phyloP scores from a whole-genome alignment of 805 yeast species.

The Yarrowia keelungensis region DNA sequence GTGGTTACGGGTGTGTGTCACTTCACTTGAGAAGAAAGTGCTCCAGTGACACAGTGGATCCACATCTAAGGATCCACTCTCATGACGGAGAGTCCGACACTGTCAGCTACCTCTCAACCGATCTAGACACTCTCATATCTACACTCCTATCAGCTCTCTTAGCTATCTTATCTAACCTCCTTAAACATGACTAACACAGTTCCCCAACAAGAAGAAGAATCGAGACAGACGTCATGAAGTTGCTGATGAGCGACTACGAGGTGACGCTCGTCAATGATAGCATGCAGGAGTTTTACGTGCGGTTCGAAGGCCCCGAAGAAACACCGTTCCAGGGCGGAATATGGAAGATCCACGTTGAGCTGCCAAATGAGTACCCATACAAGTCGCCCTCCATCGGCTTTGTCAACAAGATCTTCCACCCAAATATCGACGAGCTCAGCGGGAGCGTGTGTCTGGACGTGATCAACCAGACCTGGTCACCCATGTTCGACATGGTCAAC shows the following conservation, averaged over 20 bases:
- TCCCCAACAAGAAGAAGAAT: constrained; percentile 74
- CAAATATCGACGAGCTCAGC: constrained; percentile 85
- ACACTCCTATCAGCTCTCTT: no score
- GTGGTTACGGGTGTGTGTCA: no score
- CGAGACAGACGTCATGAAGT: constrained; percentile 95
- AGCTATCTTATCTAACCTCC: neutral
- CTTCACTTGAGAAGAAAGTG: no score
- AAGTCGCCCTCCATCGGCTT: constrained; percentile 96
- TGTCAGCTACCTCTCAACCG: no score
- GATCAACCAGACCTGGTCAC: constrained; percentile 97
- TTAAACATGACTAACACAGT: constrained; percentile 45
- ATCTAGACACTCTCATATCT: no score
- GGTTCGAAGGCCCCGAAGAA: constrained; percentile 83
- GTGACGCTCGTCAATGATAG: constrained; percentile 82
- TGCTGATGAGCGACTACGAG: constrained; percentile 92
- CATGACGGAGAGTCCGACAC: no score
- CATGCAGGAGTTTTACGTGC: constrained; percentile 85
- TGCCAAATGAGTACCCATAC: constrained; percentile 94
- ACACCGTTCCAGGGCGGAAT: constrained; percentile 89
- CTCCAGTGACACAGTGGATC: no score
- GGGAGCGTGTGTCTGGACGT: constrained; percentile 97
- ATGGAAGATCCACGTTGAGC: constrained; percentile 91
- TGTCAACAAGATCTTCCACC: constrained; percentile 89
- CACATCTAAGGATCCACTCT: no score
- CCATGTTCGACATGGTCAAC: constrained; percentile 91